phyloP scores from a whole-genome alignment of 2,329 filamentous ascomycete species.

The Calonectria pseudoturangicola region DNA sequence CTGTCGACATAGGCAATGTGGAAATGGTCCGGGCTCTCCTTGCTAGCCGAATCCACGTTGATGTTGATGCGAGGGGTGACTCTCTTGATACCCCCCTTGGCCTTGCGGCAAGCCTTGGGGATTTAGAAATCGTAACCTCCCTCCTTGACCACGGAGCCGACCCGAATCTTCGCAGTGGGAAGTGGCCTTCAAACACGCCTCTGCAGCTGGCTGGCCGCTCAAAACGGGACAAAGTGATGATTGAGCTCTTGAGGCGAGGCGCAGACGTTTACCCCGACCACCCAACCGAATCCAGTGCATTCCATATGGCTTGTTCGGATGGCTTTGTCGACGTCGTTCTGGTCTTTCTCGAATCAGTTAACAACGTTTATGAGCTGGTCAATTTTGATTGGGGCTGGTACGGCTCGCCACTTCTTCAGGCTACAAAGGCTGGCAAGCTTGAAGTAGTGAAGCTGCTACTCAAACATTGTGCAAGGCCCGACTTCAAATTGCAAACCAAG shows the following conservation, averaged over 20 bases:
- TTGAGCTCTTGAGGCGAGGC: constrained; percentile 46
- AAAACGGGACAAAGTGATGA: constrained; percentile 27
- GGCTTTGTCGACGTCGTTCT: constrained; percentile 39
- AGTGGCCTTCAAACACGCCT: constrained; percentile 35
- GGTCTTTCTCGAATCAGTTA: constrained; percentile 40
- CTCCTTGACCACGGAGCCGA: constrained; percentile 50
- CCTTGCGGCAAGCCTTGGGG: constrained; percentile 36
- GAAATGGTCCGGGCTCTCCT: constrained; percentile 39
- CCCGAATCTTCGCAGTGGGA: constrained; percentile 40
- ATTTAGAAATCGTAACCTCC: constrained; percentile 40
- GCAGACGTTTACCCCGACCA: constrained; percentile 36
- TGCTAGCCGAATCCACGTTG: constrained; percentile 29
- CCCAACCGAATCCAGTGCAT: constrained; percentile 36
- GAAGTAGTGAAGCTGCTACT: constrained; percentile 41
- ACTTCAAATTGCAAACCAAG: constrained; percentile 41
- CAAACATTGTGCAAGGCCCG: constrained; percentile 39
- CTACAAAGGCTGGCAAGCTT: constrained; percentile 36
- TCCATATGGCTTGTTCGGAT: constrained; percentile 39
- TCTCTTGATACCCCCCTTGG: constrained; percentile 41
- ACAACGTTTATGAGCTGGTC: constrained; percentile 38
- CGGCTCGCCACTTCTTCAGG: constrained; percentile 40
- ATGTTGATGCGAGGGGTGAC: constrained; percentile 37
- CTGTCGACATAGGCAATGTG: constrained; percentile 39
- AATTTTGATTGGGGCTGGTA: constrained; percentile 47
- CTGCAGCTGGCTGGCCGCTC: constrained; percentile 36